These are phyloP conservation scores for Tylopilus plumbeoviolaceoides DNA, from an alignment of 768 basidiomycete genomes.

Conservation along the genomic window DNA sequence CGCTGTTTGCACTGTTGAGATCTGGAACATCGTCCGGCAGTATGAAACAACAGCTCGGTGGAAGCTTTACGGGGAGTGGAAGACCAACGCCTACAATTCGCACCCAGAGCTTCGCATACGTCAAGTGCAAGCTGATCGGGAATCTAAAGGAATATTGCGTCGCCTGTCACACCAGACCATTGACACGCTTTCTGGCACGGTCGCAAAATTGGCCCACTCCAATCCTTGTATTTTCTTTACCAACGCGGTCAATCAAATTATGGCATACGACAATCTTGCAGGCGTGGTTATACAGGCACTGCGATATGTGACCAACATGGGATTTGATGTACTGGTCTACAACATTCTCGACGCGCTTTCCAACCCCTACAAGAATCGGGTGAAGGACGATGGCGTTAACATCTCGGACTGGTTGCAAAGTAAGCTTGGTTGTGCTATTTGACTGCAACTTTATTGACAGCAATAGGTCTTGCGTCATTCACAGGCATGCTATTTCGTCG, in stretches of 20 bases:
- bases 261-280: conserved; percentile 94
- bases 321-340: conserved; percentile 90
- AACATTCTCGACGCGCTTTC: conserved; percentile 84
- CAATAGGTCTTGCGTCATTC: conserved; percentile 83
- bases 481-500: conserved; percentile 88
- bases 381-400: conserved; percentile 92
- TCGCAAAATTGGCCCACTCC: conserved; percentile 91
- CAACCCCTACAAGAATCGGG: conserved; percentile 72
- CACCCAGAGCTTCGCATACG: conserved; percentile 80
- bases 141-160: conserved; percentile 85
- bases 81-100: conserved; percentile 60
- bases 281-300: conserved; percentile 86
- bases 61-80: conserved; percentile 96
- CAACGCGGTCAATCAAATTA: conserved; percentile 88
- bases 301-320: conserved; percentile 86
- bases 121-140: conserved; percentile 77
- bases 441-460: conserved; percentile 17
- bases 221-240: conserved; percentile 91
- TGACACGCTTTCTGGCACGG: conserved; percentile 77
- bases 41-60: conserved; percentile 81
- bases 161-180: conserved; percentile 82
- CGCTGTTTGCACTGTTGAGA: conserved; percentile 83
- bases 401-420: conserved; percentile 90
- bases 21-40: conserved; percentile 85
- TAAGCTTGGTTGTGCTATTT: conserved; percentile 40